These are phyloP conservation scores for Blakeslea trispora DNA, from an alignment of 371 early-diverging fungal species.

Conservation along the genomic window DNA sequence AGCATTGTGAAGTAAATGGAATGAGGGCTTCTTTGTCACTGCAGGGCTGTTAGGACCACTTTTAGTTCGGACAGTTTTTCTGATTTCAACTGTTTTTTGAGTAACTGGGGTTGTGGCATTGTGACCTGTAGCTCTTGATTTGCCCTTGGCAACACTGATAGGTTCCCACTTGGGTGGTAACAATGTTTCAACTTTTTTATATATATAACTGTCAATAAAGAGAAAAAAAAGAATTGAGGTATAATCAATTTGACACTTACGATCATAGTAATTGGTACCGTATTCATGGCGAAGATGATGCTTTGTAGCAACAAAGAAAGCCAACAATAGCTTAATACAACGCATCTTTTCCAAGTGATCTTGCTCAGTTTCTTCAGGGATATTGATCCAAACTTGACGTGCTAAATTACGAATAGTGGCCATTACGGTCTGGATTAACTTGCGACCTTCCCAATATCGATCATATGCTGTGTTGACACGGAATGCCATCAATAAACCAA, in stretches of 20 bases:
- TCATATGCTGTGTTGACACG: conserved; percentile 82
- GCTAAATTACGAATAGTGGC: conserved; percentile 63
- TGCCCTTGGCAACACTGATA: conserved; percentile 13
- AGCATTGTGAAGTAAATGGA: conserved; percentile 2
- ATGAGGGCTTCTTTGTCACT: neutral
- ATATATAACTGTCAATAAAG: too few species aligned
- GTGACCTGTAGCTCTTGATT: too few species aligned
- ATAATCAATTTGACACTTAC: conserved; percentile 23
- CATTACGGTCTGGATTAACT: conserved; percentile 61
- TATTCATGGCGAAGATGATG: conserved; percentile 74
- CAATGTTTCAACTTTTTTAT: conserved; percentile 48
- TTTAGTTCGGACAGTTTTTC: neutral
- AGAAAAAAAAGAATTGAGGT: neutral
- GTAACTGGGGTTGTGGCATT: too few species aligned
- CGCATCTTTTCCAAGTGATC: conserved; percentile 68
- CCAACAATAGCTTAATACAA: conserved; percentile 72
- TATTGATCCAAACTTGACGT: conserved; percentile 67
- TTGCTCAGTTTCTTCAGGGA: conserved; percentile 43
- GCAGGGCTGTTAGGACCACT: neutral
- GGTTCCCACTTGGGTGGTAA: conserved; percentile 46
- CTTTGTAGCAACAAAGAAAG: conserved; percentile 69
- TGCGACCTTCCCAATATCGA: conserved; percentile 76
- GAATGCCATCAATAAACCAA: conserved; percentile 77
- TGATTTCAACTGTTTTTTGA: neutral
- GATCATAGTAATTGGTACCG: conserved; percentile 56